Evolutionary conservation across 2,329 filamentous ascomycete species (phyloP), one percentile per base, ranked within the genome.

Genomic region (Colletotrichum costaricense): DNA sequence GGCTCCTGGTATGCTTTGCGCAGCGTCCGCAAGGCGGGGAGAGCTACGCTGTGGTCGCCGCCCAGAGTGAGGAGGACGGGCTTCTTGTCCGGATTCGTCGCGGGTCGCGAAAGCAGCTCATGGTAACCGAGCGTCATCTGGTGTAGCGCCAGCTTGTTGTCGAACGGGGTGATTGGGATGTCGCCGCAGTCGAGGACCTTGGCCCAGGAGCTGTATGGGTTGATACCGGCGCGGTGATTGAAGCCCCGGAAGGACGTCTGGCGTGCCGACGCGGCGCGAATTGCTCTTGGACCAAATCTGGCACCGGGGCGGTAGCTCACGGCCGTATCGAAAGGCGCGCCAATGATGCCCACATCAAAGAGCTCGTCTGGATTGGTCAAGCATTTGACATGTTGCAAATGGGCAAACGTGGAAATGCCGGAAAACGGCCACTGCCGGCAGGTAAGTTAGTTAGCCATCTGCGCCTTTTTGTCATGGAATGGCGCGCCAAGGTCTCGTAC

Each of bases 101-200:
- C 80, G 71, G 87, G 82, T 4, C 68, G 24, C 4, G 85, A 81
- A 46, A 76, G 79, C 38, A 97, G 90, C 82, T 95, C 93, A 7
- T 88, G 85, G 81, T 94, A 95, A 0, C 94, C 95, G 79, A 92
- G 90, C 35, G 90, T 93, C 95, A 98, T 97, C 83, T 98, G 95
- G 56, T 88, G 86, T 66, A 95, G 85, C 0, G 95, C 95, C 16
- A 97, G 86, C 1, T 87, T 90, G 81, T 98, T 98, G 84, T 98
- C 95, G 77, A 97, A 92, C 0, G 95, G 95, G 0, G 93, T 94
- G 76, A 97, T 88, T 30, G 95, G 95, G 69, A 98, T 95, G 80
- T 98, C 95, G 60, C 95, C 95, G 81, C 95, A 98, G 85, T 98
- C 95, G 64, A 96, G 86, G 72, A 98, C 90, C 52, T 86, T 91